Conservation (phyloP, 1,139 yeast genomes). For the Pneumocystis oryctolagi region DNA sequence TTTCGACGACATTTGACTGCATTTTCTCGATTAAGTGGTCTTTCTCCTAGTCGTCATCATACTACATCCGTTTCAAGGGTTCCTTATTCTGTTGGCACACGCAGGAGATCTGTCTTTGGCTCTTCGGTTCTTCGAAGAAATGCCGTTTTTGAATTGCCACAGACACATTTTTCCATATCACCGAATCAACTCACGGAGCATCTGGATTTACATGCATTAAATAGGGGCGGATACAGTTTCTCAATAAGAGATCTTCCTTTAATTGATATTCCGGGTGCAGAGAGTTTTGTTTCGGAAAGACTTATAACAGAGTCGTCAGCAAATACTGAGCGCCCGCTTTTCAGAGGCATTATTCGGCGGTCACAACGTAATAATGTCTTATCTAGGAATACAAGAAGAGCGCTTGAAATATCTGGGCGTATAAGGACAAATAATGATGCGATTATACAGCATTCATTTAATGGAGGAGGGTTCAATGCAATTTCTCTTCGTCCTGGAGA, state of each 20-base stretch:
- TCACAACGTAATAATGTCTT: neutral
- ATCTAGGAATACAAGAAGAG: neutral
- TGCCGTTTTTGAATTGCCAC: neutral
- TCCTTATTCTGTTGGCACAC: neutral
- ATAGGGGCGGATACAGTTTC: neutral
- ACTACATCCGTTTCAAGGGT: neutral
- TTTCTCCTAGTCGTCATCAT: neutral
- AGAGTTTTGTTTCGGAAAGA: neutral
- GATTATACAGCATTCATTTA: neutral
- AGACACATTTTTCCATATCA: neutral
- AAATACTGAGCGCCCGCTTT: neutral
- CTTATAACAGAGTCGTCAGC: neutral
- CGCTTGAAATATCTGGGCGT: neutral
- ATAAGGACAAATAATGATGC: neutral
- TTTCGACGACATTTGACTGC: neutral
- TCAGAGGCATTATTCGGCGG: neutral
- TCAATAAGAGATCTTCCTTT: neutral
- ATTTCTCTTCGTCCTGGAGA: constrained; percentile 17
- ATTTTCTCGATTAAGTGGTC: neutral
- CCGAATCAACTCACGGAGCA: neutral
- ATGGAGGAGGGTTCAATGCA: neutral
- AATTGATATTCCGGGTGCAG: neutral
- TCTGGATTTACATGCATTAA: neutral
- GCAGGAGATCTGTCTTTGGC: neutral
- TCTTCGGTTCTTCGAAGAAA: neutral